A percentile compares a stretch with the other conserved stretches of the same genome.
phyloP scores from a whole-genome alignment of 768 basidiomycete species.

The Leccinellum rugosiceps region DNA sequence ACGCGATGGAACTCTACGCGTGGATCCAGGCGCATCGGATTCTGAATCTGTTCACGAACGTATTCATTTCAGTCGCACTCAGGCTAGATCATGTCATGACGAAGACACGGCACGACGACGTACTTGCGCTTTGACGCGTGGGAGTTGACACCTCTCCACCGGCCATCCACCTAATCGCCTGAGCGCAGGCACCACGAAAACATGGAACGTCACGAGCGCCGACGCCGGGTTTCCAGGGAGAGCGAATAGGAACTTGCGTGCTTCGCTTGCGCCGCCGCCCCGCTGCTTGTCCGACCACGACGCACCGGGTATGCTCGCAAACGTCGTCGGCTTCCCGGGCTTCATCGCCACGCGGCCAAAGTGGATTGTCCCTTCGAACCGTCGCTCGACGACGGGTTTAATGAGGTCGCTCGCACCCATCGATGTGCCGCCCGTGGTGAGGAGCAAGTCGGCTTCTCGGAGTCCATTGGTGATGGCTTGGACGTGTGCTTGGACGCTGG shows the following conservation, averaged over 20 bases:
- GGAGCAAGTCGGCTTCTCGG: constrained; percentile 63
- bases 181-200: constrained; percentile 82
- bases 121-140: constrained; percentile 63
- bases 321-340: constrained; percentile 87
- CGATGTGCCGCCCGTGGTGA: constrained; percentile 88
- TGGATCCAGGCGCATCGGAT: constrained; percentile 63
- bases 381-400: constrained; percentile 83
- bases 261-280: background rate
- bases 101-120: constrained; percentile 13
- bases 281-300: background rate
- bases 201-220: constrained; percentile 80
- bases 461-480: constrained; percentile 55
- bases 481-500: constrained; percentile 57
- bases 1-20: constrained; percentile 86
- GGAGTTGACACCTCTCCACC: constrained; percentile 47
- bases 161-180: constrained; percentile 70
- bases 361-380: constrained; percentile 72
- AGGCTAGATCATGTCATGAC: background rate
- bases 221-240: constrained; percentile 89
- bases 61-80: background rate
- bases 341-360: constrained; percentile 85
- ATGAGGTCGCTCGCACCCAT: constrained; percentile 88
- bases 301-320: constrained; percentile 65
- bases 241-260: constrained; percentile 68
- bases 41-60: constrained; percentile 43